phyloP scores from a whole-genome alignment of 768 basidiomycete genomes.

The Mycena indigotica region DNA sequence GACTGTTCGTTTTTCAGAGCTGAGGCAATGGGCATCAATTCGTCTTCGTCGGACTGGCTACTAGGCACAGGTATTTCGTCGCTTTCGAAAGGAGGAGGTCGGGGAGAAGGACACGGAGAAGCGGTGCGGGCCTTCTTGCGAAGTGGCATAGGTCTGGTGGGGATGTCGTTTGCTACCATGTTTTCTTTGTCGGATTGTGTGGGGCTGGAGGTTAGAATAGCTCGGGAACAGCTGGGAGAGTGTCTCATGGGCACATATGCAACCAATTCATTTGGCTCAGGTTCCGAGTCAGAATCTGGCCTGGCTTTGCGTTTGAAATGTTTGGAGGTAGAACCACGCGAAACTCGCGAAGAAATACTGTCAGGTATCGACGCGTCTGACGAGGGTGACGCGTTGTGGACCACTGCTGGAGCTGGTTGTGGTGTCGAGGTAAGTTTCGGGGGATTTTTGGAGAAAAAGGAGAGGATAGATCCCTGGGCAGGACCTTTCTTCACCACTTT shows the following conservation, averaged over 20 bases:
- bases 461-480: too few relatives aligned
- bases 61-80: slow-evolving; percentile 52
- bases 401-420: too few relatives aligned
- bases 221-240: slow-evolving; percentile 24
- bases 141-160: slow-evolving; percentile 18
- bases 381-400: not conserved
- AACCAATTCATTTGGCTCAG: slow-evolving; percentile 29
- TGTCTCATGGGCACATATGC: slow-evolving; percentile 32
- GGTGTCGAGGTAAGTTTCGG: too few relatives aligned
- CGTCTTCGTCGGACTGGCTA: slow-evolving; percentile 69
- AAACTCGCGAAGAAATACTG: slow-evolving; percentile 12
- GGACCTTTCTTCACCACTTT: not conserved
- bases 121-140: slow-evolving; percentile 44
- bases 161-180: slow-evolving; percentile 10
- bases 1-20: not conserved
- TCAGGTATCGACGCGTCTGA: not conserved
- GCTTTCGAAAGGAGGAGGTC: slow-evolving; percentile 21
- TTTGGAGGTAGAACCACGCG: slow-evolving; percentile 10
- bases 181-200: slow-evolving; percentile 27
- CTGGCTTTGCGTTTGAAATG: slow-evolving; percentile 37
- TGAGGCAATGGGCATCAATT: slow-evolving; percentile 37
- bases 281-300: slow-evolving; percentile 41
- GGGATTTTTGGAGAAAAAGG: too few relatives aligned
- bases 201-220: slow-evolving; percentile 5
- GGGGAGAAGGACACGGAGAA: slow-evolving; percentile 26